phyloP scores from a whole-genome alignment of 345 rosid genomes.

The Gossypium ekmanianum region DNA sequence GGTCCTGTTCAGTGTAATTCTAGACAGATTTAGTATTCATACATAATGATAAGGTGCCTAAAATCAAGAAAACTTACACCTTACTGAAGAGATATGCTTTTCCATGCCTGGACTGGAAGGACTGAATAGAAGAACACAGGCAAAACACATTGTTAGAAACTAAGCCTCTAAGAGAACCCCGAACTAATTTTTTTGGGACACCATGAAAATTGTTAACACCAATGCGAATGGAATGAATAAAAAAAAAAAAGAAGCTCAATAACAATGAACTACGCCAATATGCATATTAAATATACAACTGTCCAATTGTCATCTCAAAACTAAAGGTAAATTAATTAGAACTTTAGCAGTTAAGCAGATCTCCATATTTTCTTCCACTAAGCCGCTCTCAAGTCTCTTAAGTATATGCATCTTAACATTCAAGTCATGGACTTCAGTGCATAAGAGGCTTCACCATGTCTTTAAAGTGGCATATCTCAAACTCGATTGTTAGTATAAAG shows the following conservation, averaged over 20 bases:
- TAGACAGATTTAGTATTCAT: not conserved
- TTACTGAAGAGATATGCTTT: conserved; percentile 92
- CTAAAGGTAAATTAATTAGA: not conserved
- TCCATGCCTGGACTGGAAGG: conserved; percentile 88
- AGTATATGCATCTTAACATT: not conserved
- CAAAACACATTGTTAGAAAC: conserved; percentile 34
- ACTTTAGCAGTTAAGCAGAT: not conserved
- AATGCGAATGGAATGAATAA: not conserved
- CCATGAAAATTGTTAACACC: not conserved
- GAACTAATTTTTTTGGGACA: not conserved
- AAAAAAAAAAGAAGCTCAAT: not conserved
- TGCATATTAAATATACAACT: not conserved
- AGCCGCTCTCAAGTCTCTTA: not conserved
- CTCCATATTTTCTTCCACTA: not conserved
- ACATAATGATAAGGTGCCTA: conserved; percentile 17
- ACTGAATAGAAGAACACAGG: conserved; percentile 49
- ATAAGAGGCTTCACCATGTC: not conserved
- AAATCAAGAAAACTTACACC: conserved; percentile 79
- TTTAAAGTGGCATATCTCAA: not conserved
- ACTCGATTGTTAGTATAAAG: not conserved
- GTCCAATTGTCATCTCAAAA: not conserved
- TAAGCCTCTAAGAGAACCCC: conserved; percentile 18
- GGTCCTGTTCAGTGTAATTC: not conserved
- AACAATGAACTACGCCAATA: conserved; percentile 1
- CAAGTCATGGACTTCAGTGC: not conserved